Conservation (phyloP, 495 filamentous ascomycete genomes). For the Letharia lupina region DNA sequence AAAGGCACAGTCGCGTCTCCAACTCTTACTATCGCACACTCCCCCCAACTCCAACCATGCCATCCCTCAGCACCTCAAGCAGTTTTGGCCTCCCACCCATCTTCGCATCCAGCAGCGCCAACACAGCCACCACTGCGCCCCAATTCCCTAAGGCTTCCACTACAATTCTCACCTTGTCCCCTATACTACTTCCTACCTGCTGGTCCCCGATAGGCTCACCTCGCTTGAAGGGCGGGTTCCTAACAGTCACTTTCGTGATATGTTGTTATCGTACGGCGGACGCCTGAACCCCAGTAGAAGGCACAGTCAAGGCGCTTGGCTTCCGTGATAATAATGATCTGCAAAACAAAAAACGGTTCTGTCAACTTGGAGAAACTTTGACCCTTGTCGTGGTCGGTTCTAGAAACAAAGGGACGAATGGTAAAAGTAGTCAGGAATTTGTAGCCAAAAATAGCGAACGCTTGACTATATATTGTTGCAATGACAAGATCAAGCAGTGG, state of each 20-base stretch:
- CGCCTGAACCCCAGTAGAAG: conserved; percentile 14
- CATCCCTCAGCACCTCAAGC: background rate
- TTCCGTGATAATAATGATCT: no score
- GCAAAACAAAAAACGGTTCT: no score
- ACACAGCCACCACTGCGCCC: no score
- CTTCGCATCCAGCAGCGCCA: conserved; percentile 10
- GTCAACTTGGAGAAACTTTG: no score
- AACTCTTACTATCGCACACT: no score
- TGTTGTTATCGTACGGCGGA: conserved; percentile 16
- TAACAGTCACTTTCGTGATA: conserved; percentile 11
- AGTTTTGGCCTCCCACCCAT: conserved; percentile 1
- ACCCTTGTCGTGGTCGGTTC: no score
- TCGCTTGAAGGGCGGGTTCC: conserved; percentile 18
- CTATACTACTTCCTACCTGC: background rate
- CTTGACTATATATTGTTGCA: background rate
- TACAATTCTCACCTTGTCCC: background rate
- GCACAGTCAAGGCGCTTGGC: no score
- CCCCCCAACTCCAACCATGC: no score
- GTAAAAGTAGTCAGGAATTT: no score
- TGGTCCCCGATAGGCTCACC: conserved; percentile 21
- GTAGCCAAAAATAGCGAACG: no score
- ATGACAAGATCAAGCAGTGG: background rate
- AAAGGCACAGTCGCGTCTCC: no score
- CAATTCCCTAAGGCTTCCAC: background rate
- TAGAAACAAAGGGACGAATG: no score